Evolutionary conservation across 2,329 filamentous ascomycete species (phyloP), one percentile per base, ranked within the genome.

Genomic region (Aspergillus calidoustus): DNA sequence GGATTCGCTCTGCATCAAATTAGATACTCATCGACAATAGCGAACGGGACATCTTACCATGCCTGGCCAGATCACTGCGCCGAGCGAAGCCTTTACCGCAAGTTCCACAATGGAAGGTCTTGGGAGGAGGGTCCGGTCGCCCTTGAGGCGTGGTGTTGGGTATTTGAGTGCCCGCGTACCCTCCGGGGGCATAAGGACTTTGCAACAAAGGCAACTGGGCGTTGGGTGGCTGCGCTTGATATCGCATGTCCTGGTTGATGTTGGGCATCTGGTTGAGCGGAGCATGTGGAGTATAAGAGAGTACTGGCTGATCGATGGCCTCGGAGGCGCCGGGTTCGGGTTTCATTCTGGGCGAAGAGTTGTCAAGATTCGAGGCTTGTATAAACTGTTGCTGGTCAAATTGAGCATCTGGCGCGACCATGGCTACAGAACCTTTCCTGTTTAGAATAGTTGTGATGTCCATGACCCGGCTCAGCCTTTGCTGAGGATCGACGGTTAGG

Each of bases 61-160:
- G 95, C 71, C 95, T 87, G 66, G 93, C 92, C 55, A 98, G 87
- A 80, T 99, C 95, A 79, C 94, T 98, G 67, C 95, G 86, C 72
- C 95, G 85, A 56, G 95, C 95, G 76, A 99, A 99, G 25, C 90
- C 91, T 79, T 98, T 98, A 61, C 86, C 86, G 76, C 95, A 99
- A 3, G 91, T 94, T 66, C 88, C 91, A 80, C 95, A 99, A 23
- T 92, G 89, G 73, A 95, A 97, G 1, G 91, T 89, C 79, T 97
- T 91, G 11, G 86, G 84, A 31, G 85, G 82, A 38, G 68, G 83
- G 74, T 76, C 81, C n/a, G 72, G 69, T 79, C 81, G 64, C 67
- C 80, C 79, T 70, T 77, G 75, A 68, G 75, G 77, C 71, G 64
- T 77, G 67, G 71, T 75, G 71, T 73, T 81, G 68, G 80, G 80